Percentiles rank a stretch among this genome's conserved stretches.
phyloP scores from a whole-genome alignment of 148 eudicot species.

The Mesembryanthemum crystallinum region DNA sequence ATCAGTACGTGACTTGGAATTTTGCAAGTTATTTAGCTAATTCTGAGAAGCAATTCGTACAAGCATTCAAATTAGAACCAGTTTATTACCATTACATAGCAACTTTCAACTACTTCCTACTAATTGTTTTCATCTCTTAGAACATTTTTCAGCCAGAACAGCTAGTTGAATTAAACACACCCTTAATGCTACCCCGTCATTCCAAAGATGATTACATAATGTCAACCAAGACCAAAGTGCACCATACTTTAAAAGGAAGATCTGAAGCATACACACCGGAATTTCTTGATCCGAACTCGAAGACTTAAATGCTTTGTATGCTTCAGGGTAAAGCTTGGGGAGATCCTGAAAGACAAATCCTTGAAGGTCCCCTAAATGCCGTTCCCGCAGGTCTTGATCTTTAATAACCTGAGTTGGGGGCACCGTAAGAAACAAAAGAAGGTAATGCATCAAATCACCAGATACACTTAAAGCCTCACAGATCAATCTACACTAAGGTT shows the following conservation, averaged over 20 bases:
- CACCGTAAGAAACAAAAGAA: neutral
- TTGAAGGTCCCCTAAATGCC: constrained; percentile 86
- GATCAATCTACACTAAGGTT: neutral
- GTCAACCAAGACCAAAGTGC: neutral
- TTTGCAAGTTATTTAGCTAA: too few species aligned
- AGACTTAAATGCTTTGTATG: constrained; percentile 58
- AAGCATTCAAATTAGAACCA: too few species aligned
- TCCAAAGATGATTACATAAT: neutral
- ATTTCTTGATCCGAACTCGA: constrained; percentile 50
- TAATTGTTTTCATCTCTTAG: too few species aligned
- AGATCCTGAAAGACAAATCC: constrained; percentile 48
- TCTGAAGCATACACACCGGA: constrained; percentile 45
- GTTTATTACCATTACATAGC: too few species aligned
- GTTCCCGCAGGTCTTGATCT: constrained; percentile 70
- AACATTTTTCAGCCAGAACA: neutral
- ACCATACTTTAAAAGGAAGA: neutral
- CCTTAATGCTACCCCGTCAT: neutral
- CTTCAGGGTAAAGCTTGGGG: constrained; percentile 44
- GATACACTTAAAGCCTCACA: neutral
- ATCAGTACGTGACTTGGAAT: too few species aligned
- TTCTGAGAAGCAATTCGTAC: too few species aligned
- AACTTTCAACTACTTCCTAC: too few species aligned
- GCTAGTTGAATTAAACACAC: neutral
- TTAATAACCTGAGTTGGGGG: constrained; percentile 48
- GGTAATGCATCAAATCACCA: neutral